phyloP scores from a whole-genome alignment of 108 stramenopile species.

The Cyclotella sp. region DNA sequence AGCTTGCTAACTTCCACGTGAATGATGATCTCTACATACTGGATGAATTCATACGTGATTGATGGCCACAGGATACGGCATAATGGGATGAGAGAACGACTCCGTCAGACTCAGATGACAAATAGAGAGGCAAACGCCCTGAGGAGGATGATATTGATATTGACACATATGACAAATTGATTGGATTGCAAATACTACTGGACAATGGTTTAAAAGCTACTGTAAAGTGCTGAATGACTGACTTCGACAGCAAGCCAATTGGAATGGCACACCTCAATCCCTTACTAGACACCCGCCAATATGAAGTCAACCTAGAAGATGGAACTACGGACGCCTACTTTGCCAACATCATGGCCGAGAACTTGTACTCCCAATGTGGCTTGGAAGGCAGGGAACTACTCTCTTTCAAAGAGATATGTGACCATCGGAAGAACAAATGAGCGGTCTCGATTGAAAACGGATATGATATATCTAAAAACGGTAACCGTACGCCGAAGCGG shows the following conservation, averaged over 20 bases:
- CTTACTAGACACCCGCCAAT: constrained; percentile 45
- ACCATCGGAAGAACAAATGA: constrained; percentile 33
- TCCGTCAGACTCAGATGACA: not conserved
- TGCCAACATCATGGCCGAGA: constrained; percentile 61
- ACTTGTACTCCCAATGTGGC: constrained; percentile 31
- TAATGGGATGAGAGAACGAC: not conserved
- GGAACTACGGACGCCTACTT: constrained; percentile 30
- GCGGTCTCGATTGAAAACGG: constrained; percentile 17
- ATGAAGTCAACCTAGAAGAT: constrained; percentile 51
- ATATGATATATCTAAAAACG: not conserved
- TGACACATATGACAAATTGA: not conserved
- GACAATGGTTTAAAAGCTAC: not conserved
- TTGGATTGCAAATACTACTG: not conserved
- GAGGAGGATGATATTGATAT: not conserved
- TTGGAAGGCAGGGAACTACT: constrained; percentile 4
- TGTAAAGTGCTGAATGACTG: not conserved
- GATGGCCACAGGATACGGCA: not conserved
- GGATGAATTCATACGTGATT: not conserved
- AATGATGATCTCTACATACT: not conserved
- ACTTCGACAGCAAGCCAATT: constrained; percentile 1
- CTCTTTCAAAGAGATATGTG: constrained; percentile 37
- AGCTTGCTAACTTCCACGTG: not conserved
- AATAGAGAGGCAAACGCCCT: not conserved
- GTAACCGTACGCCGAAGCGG: not conserved
- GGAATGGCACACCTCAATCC: constrained; percentile 49